Conservation (phyloP, 2,329 filamentous ascomycete species). For the Tolypocladium capitatum region DNA sequence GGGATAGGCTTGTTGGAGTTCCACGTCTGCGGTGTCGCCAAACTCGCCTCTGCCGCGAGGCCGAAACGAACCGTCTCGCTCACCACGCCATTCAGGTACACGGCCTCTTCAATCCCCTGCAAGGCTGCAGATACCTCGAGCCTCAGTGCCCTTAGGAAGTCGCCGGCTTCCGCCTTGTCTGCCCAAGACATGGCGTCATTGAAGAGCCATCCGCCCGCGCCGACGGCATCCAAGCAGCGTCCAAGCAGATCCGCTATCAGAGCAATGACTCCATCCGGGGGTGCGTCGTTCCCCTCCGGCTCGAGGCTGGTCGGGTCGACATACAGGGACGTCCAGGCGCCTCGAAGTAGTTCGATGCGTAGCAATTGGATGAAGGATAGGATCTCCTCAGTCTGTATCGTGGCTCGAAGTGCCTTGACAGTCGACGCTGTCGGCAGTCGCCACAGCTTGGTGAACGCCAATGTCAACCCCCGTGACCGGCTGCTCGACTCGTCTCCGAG, state of each 20-base stretch:
- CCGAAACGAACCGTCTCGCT: conserved; percentile 54
- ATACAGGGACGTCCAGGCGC: conserved; percentile 64
- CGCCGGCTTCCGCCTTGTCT: conserved; percentile 40
- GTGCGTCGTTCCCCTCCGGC: conserved; percentile 24
- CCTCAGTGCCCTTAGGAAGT: conserved; percentile 52
- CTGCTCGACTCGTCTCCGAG: conserved; percentile 50
- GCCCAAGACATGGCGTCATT: conserved; percentile 41
- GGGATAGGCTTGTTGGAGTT: conserved; percentile 29
- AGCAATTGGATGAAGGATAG: conserved; percentile 60
- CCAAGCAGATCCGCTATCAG: conserved; percentile 60
- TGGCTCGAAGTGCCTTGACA: conserved; percentile 48
- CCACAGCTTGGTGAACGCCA: conserved; percentile 57
- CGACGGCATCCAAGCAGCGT: conserved; percentile 63
- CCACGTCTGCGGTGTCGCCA: conserved; percentile 13
- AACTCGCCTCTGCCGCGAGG: conserved; percentile 22
- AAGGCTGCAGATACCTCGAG: conserved; percentile 58
- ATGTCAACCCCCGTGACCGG: conserved; percentile 50
- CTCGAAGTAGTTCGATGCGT: conserved; percentile 58
- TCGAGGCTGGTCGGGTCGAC: conserved; percentile 42
- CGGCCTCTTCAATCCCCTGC: conserved; percentile 57
- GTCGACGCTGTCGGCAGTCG: conserved; percentile 48
- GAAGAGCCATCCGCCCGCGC: conserved; percentile 59
- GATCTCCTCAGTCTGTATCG: conserved; percentile 53
- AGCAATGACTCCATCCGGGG: conserved; percentile 54
- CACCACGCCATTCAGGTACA: conserved; percentile 50